These are phyloP conservation scores for Aspergillus sp. DNA, from an alignment of 2,329 filamentous ascomycete genomes.

Conservation along the genomic window DNA sequence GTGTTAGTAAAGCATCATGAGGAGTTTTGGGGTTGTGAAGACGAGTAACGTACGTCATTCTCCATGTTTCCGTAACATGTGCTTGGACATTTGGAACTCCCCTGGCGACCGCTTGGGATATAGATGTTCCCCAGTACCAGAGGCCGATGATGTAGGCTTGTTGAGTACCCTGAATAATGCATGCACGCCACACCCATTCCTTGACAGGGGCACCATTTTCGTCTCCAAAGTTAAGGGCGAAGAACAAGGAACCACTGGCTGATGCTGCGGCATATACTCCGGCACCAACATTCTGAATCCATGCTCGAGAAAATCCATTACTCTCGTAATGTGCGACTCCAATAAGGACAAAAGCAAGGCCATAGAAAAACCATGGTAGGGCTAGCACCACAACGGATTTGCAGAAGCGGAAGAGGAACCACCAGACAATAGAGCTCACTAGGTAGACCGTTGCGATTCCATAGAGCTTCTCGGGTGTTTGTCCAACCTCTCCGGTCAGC, in stretches of 20 bases:
- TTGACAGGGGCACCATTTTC: conserved; percentile 63
- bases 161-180: conserved; percentile 65
- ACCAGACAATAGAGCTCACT: conserved; percentile 60
- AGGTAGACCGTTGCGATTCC: conserved; percentile 61
- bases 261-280: conserved; percentile 63
- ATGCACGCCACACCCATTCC: conserved; percentile 67
- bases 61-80: conserved; percentile 44
- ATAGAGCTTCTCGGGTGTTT: conserved; percentile 61
- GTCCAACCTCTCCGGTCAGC: conserved; percentile 62
- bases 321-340: conserved; percentile 59
- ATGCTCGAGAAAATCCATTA: conserved; percentile 44
- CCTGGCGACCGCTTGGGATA: conserved; percentile 47
- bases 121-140: conserved; percentile 66
- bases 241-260: conserved; percentile 64
- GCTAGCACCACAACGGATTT: conserved; percentile 60
- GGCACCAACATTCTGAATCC: conserved; percentile 62
- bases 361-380: conserved; percentile 63
- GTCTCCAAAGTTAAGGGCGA: conserved; percentile 66
- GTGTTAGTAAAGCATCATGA: conserved; percentile 18
- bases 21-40: background rate
- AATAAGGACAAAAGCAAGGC: conserved; percentile 62
- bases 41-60: conserved; percentile 39
- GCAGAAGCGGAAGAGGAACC: conserved; percentile 59
- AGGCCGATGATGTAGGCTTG: conserved; percentile 65
- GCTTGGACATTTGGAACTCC: conserved; percentile 41